Base-by-base conservation (phyloP, 2,329 filamentous ascomycete species). In the Albophoma yamanashiensis region DNA sequence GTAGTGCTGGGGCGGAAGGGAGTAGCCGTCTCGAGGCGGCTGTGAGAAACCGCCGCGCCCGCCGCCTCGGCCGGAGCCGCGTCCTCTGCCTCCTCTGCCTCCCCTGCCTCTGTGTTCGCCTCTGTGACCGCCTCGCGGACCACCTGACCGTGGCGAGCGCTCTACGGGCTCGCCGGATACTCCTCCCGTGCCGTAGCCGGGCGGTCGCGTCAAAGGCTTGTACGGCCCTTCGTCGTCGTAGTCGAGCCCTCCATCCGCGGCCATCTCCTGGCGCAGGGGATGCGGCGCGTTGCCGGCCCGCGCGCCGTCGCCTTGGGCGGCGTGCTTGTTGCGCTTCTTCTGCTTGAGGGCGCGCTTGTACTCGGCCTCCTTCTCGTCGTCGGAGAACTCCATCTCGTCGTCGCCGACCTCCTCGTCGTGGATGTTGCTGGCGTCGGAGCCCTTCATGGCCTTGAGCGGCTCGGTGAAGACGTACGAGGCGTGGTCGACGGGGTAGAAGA, bases 361-460 rank as follows among this genome's bases (percentile, higher is more conserved):
- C 67, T 92, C 90, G 9, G 89, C 88, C 74, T 99, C 94, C 66
- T 90, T 89, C 74, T 99, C 94, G 68, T 99, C 94, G 66, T 99
- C 94, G 0, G 93, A 97, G 72, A 97, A 97, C 70, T 97, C 94
- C 66, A 91, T 83, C 71, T 97, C 93, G 43, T 96, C 90, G 39
- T 89, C 88, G 20, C 77, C 86, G 9, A 92, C 82, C 75, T 97
- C 93, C 72, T 99, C 94, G 66, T 97, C 94, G 73, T 96, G 89
- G 59, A 96, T 82, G 70, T 97, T 97, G 58, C 91, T 96, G 11
- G 94, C 93, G 73, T 99, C 94, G 12, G 91, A 94, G 62, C 92
- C 91, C 75, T 96, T 97, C 68, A 89, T 71, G 58, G 80, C 82
- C 73, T 88, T 89, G 60, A 97, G 78, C 8, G 88, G 85, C 71